These are phyloP conservation scores for Inga laurina DNA, from an alignment of 306 rosid genomes.

Conservation along the genomic window DNA sequence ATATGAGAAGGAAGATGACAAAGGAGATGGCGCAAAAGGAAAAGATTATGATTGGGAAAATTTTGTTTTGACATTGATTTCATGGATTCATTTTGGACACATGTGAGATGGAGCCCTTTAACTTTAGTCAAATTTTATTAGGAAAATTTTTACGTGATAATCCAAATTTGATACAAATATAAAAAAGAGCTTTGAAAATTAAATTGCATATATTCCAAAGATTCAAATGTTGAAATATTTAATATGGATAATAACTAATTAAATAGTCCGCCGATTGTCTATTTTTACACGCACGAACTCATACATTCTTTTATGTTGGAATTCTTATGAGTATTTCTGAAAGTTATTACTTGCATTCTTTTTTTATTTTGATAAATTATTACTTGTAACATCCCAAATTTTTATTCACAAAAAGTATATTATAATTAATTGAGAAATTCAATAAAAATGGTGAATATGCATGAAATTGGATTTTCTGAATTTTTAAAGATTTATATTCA, in stretches of 20 bases:
- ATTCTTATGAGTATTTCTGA: not conserved
- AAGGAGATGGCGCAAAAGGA: conserved; percentile 32
- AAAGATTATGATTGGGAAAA: conserved; percentile 30
- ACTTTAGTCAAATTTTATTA: conserved; percentile 12
- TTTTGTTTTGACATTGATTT: conserved; percentile 17
- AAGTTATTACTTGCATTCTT: not conserved
- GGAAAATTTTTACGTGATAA: not conserved
- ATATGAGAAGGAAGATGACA: conserved; percentile 9
- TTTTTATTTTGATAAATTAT: not conserved
- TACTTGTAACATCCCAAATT: no score
- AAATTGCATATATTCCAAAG: not conserved
- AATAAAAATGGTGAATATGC: no score
- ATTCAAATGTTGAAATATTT: not conserved
- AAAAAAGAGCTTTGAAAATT: not conserved
- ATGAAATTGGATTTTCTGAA: no score
- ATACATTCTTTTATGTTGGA: not conserved
- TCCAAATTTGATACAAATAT: not conserved
- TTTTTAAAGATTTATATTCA: no score
- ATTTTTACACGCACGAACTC: not conserved
- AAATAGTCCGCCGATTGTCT: not conserved
- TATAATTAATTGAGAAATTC: no score
- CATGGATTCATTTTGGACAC: conserved; percentile 27
- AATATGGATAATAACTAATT: not conserved
- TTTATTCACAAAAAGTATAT: no score
- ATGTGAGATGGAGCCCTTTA: conserved; percentile 38